Conservation (phyloP, 2,329 filamentous ascomycete species). For the Colletotrichum salicis region DNA sequence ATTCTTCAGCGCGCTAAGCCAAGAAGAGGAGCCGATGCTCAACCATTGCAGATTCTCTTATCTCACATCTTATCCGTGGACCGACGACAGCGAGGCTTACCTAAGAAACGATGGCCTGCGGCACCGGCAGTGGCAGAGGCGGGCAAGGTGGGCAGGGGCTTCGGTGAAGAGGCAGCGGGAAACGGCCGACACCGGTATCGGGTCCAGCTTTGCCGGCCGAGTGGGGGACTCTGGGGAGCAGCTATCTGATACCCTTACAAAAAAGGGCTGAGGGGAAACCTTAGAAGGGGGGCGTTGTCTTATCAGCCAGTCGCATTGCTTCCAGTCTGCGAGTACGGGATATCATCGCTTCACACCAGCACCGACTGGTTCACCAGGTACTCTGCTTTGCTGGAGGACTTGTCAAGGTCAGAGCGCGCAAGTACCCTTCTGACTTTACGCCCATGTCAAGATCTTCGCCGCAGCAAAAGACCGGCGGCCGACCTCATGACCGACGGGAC, state of each 20-base stretch:
- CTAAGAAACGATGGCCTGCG: not conserved
- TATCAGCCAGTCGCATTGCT: conserved; percentile 20
- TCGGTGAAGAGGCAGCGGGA: conserved; percentile 1
- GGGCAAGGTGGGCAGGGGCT: not conserved
- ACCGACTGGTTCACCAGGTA: not conserved
- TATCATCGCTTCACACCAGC: not conserved
- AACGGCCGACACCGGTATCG: conserved; percentile 25
- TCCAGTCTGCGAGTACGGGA: not conserved
- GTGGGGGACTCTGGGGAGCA: not conserved
- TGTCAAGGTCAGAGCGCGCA: conserved; percentile 4
- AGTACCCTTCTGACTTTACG: conserved; percentile 14
- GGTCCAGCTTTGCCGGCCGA: conserved; percentile 10
- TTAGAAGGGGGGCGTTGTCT: conserved; percentile 6
- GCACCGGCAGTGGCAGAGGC: conserved; percentile 1
- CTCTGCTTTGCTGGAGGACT: not conserved
- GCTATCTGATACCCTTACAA: no score
- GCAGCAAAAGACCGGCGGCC: not conserved
- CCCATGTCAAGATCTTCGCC: conserved; percentile 21
- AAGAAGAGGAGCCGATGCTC: conserved; percentile 20
- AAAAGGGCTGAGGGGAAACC: not conserved
- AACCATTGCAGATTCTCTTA: conserved; percentile 29
- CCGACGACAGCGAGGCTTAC: not conserved
- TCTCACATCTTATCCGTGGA: conserved; percentile 6
- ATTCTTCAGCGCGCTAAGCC: conserved; percentile 17
- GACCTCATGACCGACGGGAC: not conserved